These are phyloP conservation scores for Vigna radiata DNA, from an alignment of 306 rosid genomes.

Conservation along the genomic window DNA sequence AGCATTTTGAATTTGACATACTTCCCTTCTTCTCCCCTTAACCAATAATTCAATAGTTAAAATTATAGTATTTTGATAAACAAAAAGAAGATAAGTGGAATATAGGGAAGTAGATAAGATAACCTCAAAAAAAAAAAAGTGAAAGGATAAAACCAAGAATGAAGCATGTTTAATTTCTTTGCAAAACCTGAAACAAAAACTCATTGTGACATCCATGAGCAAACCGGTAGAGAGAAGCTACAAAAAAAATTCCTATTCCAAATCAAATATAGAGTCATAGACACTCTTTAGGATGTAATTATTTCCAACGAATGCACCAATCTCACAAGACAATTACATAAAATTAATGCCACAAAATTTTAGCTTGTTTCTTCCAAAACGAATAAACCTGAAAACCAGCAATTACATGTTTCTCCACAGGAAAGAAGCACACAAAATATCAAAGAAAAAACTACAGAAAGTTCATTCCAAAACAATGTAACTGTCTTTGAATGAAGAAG, in stretches of 20 bases:
- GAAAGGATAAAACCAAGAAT: background rate
- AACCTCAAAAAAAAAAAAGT: background rate
- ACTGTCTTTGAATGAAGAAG: background rate
- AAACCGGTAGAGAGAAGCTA: background rate
- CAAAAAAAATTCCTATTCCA: background rate
- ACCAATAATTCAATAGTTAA: background rate
- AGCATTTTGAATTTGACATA: slow-evolving; percentile 12
- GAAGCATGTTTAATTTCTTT: background rate
- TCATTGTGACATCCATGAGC: background rate
- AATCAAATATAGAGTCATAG: background rate
- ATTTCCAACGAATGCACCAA: slow-evolving; percentile 11
- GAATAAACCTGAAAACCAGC: background rate
- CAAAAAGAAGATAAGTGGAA: background rate
- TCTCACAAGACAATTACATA: background rate
- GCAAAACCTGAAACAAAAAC: slow-evolving; percentile 4
- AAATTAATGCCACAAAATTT: slow-evolving; percentile 3
- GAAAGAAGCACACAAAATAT: background rate
- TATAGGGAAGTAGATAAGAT: background rate
- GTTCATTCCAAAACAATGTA: background rate
- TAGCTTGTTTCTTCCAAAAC: background rate
- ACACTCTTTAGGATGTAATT: background rate
- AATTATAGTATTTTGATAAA: background rate
- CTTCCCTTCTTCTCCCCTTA: background rate
- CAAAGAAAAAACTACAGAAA: background rate
- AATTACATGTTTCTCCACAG: background rate